phyloP scores from a whole-genome alignment of 169 alveolate species.

The Plasmodium chabaudi region DNA sequence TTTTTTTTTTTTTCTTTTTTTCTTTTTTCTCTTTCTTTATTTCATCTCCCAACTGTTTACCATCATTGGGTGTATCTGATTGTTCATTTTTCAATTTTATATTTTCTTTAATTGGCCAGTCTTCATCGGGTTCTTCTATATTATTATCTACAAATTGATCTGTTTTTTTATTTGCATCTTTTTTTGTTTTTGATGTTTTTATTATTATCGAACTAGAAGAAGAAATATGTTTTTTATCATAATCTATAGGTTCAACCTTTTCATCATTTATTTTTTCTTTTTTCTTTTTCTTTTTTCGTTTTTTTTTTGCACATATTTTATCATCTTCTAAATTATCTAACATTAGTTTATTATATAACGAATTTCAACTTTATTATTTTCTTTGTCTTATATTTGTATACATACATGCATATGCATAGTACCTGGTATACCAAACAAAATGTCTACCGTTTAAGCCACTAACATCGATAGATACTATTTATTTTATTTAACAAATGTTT shows the following conservation, averaged over 20 bases:
- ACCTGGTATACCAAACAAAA: no score
- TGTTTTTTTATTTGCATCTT: background rate
- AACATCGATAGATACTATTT: no score
- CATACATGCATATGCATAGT: no score
- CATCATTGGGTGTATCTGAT: background rate
- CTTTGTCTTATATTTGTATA: background rate
- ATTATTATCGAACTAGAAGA: background rate
- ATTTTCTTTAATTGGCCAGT: background rate
- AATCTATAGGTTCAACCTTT: background rate
- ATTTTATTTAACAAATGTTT: no score
- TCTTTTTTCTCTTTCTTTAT: background rate
- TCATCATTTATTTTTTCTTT: background rate
- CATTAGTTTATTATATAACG: background rate
- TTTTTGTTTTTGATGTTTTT: background rate
- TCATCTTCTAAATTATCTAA: background rate
- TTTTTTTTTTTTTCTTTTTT: background rate
- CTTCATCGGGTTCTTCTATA: constrained; percentile 1
- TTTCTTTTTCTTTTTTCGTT: background rate
- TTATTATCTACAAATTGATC: background rate
- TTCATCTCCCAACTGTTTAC: background rate
- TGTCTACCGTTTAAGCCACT: no score
- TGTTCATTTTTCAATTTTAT: background rate
- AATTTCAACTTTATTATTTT: background rate
- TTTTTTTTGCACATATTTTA: background rate
- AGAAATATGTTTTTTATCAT: background rate